A percentile compares a stretch with the other conserved stretches of the same genome.
phyloP scores from a whole-genome alignment of 2,329 filamentous ascomycete species.

The Colletotrichum tanaceti region DNA sequence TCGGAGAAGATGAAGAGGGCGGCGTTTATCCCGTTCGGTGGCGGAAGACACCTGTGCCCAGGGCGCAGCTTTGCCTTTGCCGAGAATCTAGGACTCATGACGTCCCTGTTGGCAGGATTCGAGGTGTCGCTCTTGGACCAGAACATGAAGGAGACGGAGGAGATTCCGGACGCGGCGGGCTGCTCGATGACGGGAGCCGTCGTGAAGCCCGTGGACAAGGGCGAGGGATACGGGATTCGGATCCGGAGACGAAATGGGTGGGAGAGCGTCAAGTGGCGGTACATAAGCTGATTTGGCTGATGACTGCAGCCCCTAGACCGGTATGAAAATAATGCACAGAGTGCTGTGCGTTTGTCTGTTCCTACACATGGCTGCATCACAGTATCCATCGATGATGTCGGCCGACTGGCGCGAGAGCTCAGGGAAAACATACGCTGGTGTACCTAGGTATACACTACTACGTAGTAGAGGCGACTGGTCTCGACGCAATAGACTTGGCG shows the following conservation, averaged over 20 bases:
- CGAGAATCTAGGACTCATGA: conserved; percentile 49
- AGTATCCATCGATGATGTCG: conserved; percentile 1
- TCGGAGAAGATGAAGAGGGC: conserved; percentile 44
- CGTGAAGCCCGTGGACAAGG: conserved; percentile 15
- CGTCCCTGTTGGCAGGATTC: conserved; percentile 47
- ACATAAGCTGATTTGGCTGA: conserved; percentile 27
- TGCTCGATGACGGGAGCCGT: conserved; percentile 11
- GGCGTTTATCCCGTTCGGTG: conserved; percentile 60
- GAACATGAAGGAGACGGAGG: background rate
- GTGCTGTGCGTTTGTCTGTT: background rate
- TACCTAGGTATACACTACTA: no score
- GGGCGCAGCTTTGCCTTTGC: conserved; percentile 50
- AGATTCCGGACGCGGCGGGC: background rate
- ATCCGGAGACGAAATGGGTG: conserved; percentile 33
- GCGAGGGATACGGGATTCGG: conserved; percentile 25
- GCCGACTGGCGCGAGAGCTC: no score
- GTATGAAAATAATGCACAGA: no score
- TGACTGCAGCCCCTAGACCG: background rate
- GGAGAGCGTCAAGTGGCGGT: conserved; percentile 31
- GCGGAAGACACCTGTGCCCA: conserved; percentile 60
- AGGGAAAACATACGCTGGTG: background rate
- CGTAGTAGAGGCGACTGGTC: background rate
- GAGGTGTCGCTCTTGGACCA: conserved; percentile 44
- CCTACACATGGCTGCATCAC: no score
- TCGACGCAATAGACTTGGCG: background rate